Evolutionary conservation across 306 rosid species (phyloP).

Genomic region (Betula pendula): DNA sequence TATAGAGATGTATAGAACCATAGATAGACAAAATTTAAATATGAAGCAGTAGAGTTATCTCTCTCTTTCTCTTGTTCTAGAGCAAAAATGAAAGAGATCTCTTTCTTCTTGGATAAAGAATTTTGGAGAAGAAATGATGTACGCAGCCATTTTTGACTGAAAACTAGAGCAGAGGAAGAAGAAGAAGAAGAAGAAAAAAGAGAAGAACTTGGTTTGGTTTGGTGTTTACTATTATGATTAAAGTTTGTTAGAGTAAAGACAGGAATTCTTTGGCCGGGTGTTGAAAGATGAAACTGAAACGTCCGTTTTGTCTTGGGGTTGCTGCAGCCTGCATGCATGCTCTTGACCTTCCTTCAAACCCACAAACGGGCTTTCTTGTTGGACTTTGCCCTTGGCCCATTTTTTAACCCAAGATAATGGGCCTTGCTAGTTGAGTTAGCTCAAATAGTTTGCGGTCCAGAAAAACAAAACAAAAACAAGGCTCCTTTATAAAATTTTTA

Average conservation of each 20-base stretch:
- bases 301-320: constrained; percentile 4
- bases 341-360: neutral
- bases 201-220: neutral
- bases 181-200: neutral
- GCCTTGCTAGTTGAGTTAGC: no score
- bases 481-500: no score
- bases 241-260: neutral
- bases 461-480: no score
- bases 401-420: no score
- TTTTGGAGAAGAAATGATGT: neutral
- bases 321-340: constrained; percentile 4
- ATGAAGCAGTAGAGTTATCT: constrained; percentile 25
- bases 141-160: constrained; percentile 23
- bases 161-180: neutral
- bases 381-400: neutral
- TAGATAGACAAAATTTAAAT: constrained; percentile 31
- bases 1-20: constrained; percentile 40
- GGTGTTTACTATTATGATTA: neutral
- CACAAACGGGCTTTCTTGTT: neutral
- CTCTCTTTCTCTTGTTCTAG: neutral
- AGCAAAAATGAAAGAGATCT: no score
- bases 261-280: neutral
- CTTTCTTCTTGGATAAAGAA: neutral
- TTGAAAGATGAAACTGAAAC: neutral
- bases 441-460: no score